Conservation (phyloP, 225 moss, liverwort and hornwort species). For the Marchantia polymorpha region DNA sequence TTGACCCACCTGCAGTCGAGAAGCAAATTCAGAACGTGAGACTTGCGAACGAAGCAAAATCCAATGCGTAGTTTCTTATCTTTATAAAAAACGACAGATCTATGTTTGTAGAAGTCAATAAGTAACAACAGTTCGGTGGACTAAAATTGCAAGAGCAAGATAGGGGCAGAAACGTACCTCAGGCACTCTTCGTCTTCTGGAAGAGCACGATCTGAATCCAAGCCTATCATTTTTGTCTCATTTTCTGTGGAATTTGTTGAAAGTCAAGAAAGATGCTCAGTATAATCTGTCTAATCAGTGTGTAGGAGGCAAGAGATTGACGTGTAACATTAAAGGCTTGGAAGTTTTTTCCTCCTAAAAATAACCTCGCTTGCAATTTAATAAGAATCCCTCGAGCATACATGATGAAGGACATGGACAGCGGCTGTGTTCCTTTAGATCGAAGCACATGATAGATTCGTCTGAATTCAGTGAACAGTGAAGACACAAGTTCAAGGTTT, state of each 20-base stretch:
- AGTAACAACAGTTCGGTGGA: background rate
- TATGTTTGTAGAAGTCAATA: background rate
- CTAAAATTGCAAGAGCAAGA: background rate
- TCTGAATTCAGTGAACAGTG: background rate
- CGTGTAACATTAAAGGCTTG: too few species aligned
- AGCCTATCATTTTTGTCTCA: slow-evolving; percentile 76
- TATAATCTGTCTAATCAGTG: background rate
- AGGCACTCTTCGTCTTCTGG: slow-evolving; percentile 80
- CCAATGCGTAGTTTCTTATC: background rate
- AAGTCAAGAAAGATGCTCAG: background rate
- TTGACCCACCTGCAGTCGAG: slow-evolving; percentile 71
- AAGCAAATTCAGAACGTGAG: background rate
- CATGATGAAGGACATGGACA: too few species aligned
- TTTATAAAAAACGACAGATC: background rate
- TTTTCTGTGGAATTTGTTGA: slow-evolving; percentile 35
- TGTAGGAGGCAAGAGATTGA: too few species aligned
- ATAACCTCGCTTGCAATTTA: background rate
- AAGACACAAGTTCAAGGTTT: background rate
- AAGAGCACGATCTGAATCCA: slow-evolving; percentile 82
- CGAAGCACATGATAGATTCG: background rate
- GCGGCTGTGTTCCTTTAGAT: background rate
- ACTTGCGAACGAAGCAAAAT: too few species aligned
- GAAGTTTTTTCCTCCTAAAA: background rate
- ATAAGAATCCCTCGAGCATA: too few species aligned
- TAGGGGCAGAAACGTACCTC: slow-evolving; percentile 46